Evolutionary conservation across 352 stramenopile species (phyloP).

Genomic region (Phytophthora chlamydospora): DNA sequence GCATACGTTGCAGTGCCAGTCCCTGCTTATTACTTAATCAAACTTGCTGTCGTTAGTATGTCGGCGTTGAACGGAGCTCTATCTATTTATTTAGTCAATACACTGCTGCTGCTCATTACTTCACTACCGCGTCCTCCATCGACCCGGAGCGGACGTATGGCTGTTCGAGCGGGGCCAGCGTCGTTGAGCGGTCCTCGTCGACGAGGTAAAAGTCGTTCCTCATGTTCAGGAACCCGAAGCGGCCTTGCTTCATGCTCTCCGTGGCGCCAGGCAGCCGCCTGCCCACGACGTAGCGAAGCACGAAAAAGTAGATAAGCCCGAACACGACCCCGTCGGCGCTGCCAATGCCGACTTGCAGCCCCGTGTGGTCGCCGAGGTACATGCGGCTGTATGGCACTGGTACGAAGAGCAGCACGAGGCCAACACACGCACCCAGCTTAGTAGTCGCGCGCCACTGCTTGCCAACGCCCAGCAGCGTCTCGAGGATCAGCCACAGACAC

Average conservation of each 20-base stretch:
- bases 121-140: slow-evolving; percentile 7
- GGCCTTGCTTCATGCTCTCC: slow-evolving; percentile 32
- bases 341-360: slow-evolving; percentile 53
- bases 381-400: slow-evolving; percentile 65
- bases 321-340: slow-evolving; percentile 44
- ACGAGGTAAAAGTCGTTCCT: slow-evolving; percentile 47
- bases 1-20: too few relatives aligned
- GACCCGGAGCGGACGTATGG: slow-evolving; percentile 23
- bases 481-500: slow-evolving; percentile 54
- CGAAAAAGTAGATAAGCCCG: slow-evolving; percentile 49
- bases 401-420: slow-evolving; percentile 40
- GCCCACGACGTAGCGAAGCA: slow-evolving; percentile 45
- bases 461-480: slow-evolving; percentile 45
- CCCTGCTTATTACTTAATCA: too few relatives aligned
- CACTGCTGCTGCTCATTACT: slow-evolving; percentile 1
- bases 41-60: too few relatives aligned
- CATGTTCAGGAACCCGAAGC: slow-evolving; percentile 38
- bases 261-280: slow-evolving; percentile 33
- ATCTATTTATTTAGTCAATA: slow-evolving; percentile 6
- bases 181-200: slow-evolving; percentile 8
- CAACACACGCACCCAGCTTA: slow-evolving; percentile 21
- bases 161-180: slow-evolving; percentile 29
- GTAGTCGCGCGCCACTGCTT: slow-evolving; percentile 22
- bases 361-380: slow-evolving; percentile 66
- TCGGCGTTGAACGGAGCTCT: too few relatives aligned